phyloP scores from a whole-genome alignment of 2,329 filamentous ascomycete species.

The Aureobasidium pullulans region DNA sequence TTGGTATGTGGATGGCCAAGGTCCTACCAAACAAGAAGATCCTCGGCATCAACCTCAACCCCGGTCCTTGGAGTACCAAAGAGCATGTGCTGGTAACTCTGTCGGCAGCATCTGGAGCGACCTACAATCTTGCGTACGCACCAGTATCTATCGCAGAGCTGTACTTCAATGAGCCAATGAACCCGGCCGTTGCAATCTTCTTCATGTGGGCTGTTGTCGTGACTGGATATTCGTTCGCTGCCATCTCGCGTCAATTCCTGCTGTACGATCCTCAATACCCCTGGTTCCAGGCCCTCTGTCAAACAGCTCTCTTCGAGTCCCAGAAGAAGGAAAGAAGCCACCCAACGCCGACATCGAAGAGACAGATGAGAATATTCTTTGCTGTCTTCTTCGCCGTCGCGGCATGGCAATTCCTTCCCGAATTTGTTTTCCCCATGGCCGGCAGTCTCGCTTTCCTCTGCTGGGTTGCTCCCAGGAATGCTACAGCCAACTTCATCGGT shows the following conservation, averaged over 20 bases:
- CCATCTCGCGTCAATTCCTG: slow-evolving; percentile 49
- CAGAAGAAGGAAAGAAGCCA: slow-evolving; percentile 44
- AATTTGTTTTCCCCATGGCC: slow-evolving; percentile 53
- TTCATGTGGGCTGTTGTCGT: slow-evolving; percentile 56
- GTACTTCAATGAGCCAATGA: slow-evolving; percentile 47
- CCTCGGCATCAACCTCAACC: slow-evolving; percentile 47
- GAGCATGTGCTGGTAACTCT: slow-evolving; percentile 53
- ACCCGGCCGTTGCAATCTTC: slow-evolving; percentile 48
- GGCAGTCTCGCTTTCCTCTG: slow-evolving; percentile 55
- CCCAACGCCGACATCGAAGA: slow-evolving; percentile 43
- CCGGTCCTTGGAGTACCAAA: slow-evolving; percentile 51
- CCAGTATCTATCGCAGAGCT: slow-evolving; percentile 51
- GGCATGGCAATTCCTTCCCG: slow-evolving; percentile 56
- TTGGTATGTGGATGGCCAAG: slow-evolving; percentile 46
- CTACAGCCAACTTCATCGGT: slow-evolving; percentile 53
- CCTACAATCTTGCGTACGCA: slow-evolving; percentile 29
- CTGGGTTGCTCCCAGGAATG: slow-evolving; percentile 54
- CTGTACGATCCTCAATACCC: slow-evolving; percentile 52
- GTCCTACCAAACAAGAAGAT: slow-evolving; percentile 43
- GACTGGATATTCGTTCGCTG: slow-evolving; percentile 53
- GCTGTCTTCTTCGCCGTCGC: slow-evolving; percentile 45
- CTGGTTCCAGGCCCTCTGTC: slow-evolving; percentile 40
- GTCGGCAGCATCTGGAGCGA: slow-evolving; percentile 18
- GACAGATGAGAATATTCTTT: slow-evolving; percentile 53
- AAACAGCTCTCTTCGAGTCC: slow-evolving; percentile 53